Base-by-base conservation (phyloP, 2,329 filamentous ascomycete genomes). In the Penicillium sp. region DNA sequence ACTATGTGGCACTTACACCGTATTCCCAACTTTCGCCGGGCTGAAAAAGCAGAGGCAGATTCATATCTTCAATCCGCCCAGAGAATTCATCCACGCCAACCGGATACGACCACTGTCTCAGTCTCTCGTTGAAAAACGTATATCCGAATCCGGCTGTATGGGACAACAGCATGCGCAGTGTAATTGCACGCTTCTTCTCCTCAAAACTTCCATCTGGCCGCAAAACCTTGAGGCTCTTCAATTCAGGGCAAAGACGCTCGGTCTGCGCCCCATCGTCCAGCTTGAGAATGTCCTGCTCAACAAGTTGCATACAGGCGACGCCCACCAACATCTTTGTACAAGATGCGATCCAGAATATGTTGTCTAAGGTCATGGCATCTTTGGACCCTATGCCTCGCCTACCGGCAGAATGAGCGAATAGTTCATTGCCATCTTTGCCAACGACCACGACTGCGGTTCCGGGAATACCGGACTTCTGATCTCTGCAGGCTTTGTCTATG, bases 11-110 rank as follows among this genome's bases (percentile, higher is more conserved):
- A 68, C 75, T 64, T 66, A 81, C 78, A 0, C 80, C 80, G 20
- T 88, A 87, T 50, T 82, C 76, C 81, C 82, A 88, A 3, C 72
- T 73, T 22, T 79, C 76, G 0, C 85, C 85, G 0, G 86, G 85
- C 56, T 88, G 83, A 56, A 85, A 83, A 1, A 87, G 65, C 14
- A 89, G 66, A 0, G 84, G 81, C 50, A 69, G 63, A 31, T 77
- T 61, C 39, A 86, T 71, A 22, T 82, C 83, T 28, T 75, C 72
- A 14, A 77, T 62, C 5, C 80, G 72, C 0, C 80, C 79, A 0
- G 77, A 78, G 59, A 86, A 82, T 61, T 86, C 84, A 49, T 86
- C 81, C 16, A 36, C 16, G 33, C n/a, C 33, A 16, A 36, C 14
- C 16, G 33, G 33, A 4, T 78, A 69, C 1, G 69, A 70, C 66